Conservation (phyloP, 805 yeast species). For the Saccharomycopsis schoenii region DNA sequence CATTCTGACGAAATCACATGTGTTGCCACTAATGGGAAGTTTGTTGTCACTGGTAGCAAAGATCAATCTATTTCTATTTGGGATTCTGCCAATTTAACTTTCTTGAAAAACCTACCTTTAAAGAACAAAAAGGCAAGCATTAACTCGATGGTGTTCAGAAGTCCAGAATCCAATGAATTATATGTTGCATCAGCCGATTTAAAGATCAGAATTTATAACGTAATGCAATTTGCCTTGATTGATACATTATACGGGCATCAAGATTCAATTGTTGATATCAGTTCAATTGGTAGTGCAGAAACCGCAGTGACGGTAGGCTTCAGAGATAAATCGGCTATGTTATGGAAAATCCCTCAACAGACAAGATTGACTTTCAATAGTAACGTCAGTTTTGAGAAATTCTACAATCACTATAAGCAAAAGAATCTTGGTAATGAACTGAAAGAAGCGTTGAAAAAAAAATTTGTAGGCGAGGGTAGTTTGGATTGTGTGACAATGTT, state of each 20-base stretch:
- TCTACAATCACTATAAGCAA: constrained; percentile 28
- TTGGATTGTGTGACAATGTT: constrained; percentile 85
- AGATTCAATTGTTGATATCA: constrained; percentile 72
- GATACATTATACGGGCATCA: constrained; percentile 95
- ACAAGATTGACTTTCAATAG: constrained; percentile 84
- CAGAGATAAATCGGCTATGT: constrained; percentile 88
- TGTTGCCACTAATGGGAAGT: constrained; percentile 81
- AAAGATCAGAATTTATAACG: constrained; percentile 76
- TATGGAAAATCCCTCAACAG: constrained; percentile 96
- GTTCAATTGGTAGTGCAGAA: constrained; percentile 66
- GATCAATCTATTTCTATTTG: constrained; percentile 78
- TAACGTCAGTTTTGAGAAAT: constrained; percentile 42
- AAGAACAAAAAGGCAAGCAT: constrained; percentile 63
- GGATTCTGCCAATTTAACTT: constrained; percentile 71
- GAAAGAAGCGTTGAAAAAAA: constrained; percentile 29
- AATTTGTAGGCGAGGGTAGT: constrained; percentile 67
- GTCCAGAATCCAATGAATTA: constrained; percentile 65
- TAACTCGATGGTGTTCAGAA: constrained; percentile 62
- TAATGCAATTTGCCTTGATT: constrained; percentile 78
- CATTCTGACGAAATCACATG: constrained; percentile 70
- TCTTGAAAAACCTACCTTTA: constrained; percentile 70
- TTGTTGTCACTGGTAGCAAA: constrained; percentile 82
- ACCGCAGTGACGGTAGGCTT: constrained; percentile 95
- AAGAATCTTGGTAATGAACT: constrained; percentile 26
- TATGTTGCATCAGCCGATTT: constrained; percentile 92